Conservation (phyloP, 352 stramenopile genomes). For the Globisporangium cylindrosporum region DNA sequence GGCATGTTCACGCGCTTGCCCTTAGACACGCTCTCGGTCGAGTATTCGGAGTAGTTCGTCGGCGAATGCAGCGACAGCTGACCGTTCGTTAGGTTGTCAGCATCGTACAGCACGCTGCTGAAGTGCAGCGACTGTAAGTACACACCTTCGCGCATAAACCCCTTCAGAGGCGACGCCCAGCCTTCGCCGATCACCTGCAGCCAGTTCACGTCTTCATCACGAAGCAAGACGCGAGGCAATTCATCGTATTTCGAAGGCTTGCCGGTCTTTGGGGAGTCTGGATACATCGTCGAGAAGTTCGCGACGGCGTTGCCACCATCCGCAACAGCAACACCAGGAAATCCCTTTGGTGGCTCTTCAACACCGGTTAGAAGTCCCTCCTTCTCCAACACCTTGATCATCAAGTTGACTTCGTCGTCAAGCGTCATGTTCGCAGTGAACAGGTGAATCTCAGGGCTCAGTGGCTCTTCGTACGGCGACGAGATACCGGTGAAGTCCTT, state of each 20-base stretch:
- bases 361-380: conserved; percentile 70
- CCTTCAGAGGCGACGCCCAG: conserved; percentile 94
- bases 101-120: conserved; percentile 95
- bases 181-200: conserved; percentile 97
- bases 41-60: conserved; percentile 94
- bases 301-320: conserved; percentile 82
- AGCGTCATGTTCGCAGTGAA: conserved; percentile 95
- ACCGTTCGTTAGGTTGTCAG: conserved; percentile 93
- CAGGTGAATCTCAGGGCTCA: conserved; percentile 93
- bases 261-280: conserved; percentile 31
- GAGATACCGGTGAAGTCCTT: conserved; percentile 99
- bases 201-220: conserved; percentile 98
- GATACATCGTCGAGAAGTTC: conserved; percentile 60
- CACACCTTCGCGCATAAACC: conserved; percentile 97
- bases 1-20: conserved; percentile 93
- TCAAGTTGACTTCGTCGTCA: conserved; percentile 73
- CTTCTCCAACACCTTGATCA: conserved; percentile 55
- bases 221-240: conserved; percentile 92
- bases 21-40: conserved; percentile 71
- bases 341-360: conserved; percentile 43
- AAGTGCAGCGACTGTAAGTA: conserved; percentile 97
- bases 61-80: conserved; percentile 70
- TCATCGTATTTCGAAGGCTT: conserved; percentile 37
- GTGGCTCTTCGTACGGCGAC: conserved; percentile 96
- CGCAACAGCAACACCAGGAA: conserved; percentile 78